A percentile compares a stretch with the other conserved stretches of the same genome.
Conservation (phyloP, 176 grass and related monocot genomes). For the Oryza rufipogon region DNA sequence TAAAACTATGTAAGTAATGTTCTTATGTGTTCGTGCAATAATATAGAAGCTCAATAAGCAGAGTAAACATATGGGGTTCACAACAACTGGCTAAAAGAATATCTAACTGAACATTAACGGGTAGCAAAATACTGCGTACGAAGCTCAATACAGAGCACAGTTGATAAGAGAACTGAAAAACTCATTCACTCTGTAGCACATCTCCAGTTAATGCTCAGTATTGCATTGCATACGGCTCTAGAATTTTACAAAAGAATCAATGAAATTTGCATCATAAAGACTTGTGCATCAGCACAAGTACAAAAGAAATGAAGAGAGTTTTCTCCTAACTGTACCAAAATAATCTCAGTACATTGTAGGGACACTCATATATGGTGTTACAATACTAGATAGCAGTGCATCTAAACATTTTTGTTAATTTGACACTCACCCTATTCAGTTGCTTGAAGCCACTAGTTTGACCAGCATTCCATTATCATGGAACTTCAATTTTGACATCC, state of each 20-base stretch:
- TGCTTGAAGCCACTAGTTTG: conserved; percentile 12
- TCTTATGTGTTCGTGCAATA: neutral
- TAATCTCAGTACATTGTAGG: conserved; percentile 38
- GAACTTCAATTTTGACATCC: conserved; percentile 47
- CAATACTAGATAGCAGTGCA: conserved; percentile 14
- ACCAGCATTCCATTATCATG: conserved; percentile 10
- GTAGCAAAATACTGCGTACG: neutral
- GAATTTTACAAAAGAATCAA: conserved; percentile 32
- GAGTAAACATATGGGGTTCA: neutral
- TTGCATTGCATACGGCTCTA: conserved; percentile 15
- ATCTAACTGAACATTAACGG: neutral
- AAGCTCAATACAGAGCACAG: neutral
- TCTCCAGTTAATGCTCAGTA: conserved; percentile 24
- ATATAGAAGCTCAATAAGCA: neutral
- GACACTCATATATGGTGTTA: conserved; percentile 28
- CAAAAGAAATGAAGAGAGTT: neutral
- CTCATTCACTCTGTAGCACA: neutral
- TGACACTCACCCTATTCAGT: conserved; percentile 20
- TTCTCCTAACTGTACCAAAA: conserved; percentile 41
- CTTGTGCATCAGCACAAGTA: conserved; percentile 36
- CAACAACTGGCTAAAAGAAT: conserved; percentile 1
- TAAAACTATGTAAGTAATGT: neutral
- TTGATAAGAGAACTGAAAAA: neutral
- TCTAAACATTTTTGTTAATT: conserved; percentile 24
- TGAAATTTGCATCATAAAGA: conserved; percentile 28